A percentile compares a stretch with the other conserved stretches of the same genome.
Evolutionary conservation across 148 eudicot genomes (phyloP).

Genomic region (Rhododendron kiyosumense): DNA sequence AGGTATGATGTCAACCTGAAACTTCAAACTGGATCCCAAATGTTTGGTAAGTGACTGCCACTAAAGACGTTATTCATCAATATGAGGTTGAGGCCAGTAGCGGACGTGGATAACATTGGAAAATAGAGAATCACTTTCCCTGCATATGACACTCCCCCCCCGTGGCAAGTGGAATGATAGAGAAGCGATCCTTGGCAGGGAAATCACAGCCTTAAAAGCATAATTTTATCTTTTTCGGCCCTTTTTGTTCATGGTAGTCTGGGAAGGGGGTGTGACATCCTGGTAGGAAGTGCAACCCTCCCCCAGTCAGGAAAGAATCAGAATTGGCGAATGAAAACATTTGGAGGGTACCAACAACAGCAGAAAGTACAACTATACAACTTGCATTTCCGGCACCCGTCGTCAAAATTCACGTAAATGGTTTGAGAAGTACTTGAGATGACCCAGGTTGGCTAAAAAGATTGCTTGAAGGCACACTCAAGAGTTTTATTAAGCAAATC

Average conservation of each 20-base stretch:
- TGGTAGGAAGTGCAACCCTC: neutral
- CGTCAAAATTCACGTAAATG: neutral
- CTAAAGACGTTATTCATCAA: neutral
- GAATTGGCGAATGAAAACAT: neutral
- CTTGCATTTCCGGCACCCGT: neutral
- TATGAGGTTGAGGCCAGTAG: neutral
- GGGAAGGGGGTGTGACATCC: neutral
- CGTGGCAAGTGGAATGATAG: neutral
- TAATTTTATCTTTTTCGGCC: neutral
- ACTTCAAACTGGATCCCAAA: neutral
- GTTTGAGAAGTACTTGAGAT: neutral
- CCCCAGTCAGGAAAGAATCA: neutral
- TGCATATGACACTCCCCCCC: neutral
- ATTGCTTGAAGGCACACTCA: neutral
- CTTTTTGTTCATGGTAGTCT: too few species aligned
- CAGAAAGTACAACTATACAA: neutral
- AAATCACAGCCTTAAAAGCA: neutral
- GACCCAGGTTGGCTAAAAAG: neutral
- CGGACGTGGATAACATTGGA: neutral
- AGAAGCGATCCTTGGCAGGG: neutral
- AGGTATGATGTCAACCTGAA: neutral
- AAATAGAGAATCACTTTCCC: neutral
- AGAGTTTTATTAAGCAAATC: neutral
- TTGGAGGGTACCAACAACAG: neutral
- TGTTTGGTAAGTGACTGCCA: neutral